Percentiles rank a stretch among this genome's conserved stretches.
These are phyloP conservation scores for Gnaphalium uliginosum DNA, from an alignment of 129 eudicot species.

Conservation along the genomic window DNA sequence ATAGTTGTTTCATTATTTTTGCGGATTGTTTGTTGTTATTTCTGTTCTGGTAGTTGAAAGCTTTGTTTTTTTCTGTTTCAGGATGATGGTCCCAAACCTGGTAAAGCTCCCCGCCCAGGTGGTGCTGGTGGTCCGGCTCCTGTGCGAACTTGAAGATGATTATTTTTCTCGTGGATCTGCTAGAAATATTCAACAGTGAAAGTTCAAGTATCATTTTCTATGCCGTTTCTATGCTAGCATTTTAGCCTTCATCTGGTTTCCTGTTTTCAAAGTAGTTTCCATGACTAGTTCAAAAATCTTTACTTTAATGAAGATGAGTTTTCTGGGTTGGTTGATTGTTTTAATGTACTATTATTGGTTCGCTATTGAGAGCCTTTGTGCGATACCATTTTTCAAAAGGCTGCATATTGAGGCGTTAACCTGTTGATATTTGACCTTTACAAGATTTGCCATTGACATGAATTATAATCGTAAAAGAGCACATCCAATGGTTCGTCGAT, in stretches of 20 bases:
- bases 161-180: conserved; percentile 7
- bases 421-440: no score
- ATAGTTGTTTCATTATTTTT: not conserved
- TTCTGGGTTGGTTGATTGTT: not conserved
- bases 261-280: not conserved
- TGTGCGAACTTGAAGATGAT: conserved; percentile 38
- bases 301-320: not conserved
- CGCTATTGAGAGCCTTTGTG: not conserved
- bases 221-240: not conserved
- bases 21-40: not conserved
- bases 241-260: not conserved
- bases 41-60: not conserved
- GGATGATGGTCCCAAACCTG: conserved; percentile 72
- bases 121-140: conserved; percentile 62
- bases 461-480: no score
- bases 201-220: conserved; percentile 11
- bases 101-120: conserved; percentile 53
- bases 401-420: no score
- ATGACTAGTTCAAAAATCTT: not conserved
- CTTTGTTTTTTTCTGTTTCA: conserved; percentile 20
- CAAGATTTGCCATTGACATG: no score
- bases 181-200: conserved; percentile 1
- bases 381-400: not conserved
- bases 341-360: not conserved
- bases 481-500: no score